These are phyloP conservation scores for Capronia americana DNA, from an alignment of 2,329 filamentous ascomycete species.

Conservation along the genomic window DNA sequence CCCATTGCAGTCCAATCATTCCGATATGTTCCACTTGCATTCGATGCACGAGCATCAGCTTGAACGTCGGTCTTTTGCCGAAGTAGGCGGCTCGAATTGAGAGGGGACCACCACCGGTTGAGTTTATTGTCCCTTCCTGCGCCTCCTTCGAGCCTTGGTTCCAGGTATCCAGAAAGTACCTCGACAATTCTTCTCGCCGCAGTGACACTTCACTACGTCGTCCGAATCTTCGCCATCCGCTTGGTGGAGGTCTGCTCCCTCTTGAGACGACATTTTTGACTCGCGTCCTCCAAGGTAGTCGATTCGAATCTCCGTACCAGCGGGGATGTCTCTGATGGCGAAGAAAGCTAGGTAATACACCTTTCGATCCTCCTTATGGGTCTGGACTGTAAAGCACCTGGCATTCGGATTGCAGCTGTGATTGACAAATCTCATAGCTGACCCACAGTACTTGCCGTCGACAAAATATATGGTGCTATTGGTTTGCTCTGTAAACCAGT, in stretches of 20 bases:
- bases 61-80: neutral
- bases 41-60: neutral
- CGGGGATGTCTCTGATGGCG: slow-evolving; percentile 50
- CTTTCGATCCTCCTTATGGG: slow-evolving; percentile 48
- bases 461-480: slow-evolving; percentile 47
- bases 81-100: neutral
- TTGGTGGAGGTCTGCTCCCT: slow-evolving; percentile 19
- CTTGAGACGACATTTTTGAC: slow-evolving; percentile 14
- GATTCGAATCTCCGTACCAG: slow-evolving; percentile 54
- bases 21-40: neutral
- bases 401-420: slow-evolving; percentile 58
- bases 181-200: slow-evolving; percentile 52
- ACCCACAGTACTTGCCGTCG: slow-evolving; percentile 52
- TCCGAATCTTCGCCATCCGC: slow-evolving; percentile 43
- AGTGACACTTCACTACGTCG: slow-evolving; percentile 51
- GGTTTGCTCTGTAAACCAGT: slow-evolving; percentile 44
- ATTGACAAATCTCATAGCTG: slow-evolving; percentile 55
- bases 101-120: neutral
- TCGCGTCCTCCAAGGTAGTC: slow-evolving; percentile 46
- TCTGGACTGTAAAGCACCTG: slow-evolving; percentile 52
- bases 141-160: slow-evolving; percentile 26
- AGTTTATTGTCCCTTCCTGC: slow-evolving; percentile 14
- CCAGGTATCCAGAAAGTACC: slow-evolving; percentile 50
- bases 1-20: neutral
- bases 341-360: slow-evolving; percentile 58